Conservation (phyloP, 2,329 filamentous ascomycete genomes). For the Venturia effusa region DNA sequence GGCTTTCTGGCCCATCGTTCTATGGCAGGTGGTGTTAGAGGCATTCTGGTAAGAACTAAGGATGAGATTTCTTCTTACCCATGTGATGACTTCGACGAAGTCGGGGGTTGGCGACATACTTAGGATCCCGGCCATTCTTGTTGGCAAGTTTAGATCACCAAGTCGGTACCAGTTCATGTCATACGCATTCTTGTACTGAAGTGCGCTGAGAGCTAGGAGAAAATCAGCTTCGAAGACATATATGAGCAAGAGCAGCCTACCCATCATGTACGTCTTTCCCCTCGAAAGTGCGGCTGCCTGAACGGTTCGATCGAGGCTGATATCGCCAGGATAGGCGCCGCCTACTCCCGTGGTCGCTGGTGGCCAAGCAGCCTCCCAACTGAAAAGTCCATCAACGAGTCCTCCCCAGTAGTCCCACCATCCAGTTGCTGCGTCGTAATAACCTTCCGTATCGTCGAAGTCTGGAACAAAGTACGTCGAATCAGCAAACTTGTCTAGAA, state of each 20-base stretch:
- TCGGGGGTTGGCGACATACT: slow-evolving; percentile 18
- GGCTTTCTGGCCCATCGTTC: slow-evolving; percentile 27
- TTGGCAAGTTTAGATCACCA: slow-evolving; percentile 22
- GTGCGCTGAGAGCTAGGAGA: neutral
- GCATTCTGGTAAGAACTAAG: neutral
- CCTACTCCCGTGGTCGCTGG: neutral
- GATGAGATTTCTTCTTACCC: slow-evolving; percentile 8
- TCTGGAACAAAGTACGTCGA: slow-evolving; percentile 25
- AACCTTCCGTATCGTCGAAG: slow-evolving; percentile 18
- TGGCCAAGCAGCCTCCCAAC: slow-evolving; percentile 30
- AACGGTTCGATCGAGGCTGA: slow-evolving; percentile 18
- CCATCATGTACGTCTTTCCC: slow-evolving; percentile 27
- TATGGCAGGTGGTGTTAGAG: neutral
- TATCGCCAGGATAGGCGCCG: slow-evolving; percentile 18
- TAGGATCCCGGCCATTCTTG: slow-evolving; percentile 28
- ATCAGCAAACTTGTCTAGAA: neutral
- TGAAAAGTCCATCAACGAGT: slow-evolving; percentile 27
- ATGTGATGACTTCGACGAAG: slow-evolving; percentile 26
- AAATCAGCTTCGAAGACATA: neutral
- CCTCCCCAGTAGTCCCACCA: slow-evolving; percentile 23
- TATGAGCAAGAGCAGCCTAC: slow-evolving; percentile 15
- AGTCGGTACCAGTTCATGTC: neutral
- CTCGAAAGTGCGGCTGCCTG: slow-evolving; percentile 16
- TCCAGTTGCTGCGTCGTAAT: slow-evolving; percentile 20
- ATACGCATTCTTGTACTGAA: neutral